These are phyloP conservation scores for Gossypium davidsonii DNA, from an alignment of 441 rosid genomes.

Conservation along the genomic window DNA sequence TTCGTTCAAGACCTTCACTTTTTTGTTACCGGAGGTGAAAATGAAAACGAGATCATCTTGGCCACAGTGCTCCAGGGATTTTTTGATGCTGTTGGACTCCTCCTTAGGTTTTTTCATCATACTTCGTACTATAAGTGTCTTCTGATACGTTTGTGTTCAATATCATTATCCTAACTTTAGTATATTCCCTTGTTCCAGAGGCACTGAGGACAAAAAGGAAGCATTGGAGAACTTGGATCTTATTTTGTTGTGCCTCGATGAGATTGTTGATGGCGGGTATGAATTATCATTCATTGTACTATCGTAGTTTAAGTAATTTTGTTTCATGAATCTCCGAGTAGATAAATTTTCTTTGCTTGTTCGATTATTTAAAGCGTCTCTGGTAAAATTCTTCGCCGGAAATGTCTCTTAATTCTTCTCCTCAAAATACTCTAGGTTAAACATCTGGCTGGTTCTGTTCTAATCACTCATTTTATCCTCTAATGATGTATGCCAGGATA, in stretches of 20 bases:
- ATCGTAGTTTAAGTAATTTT: background rate
- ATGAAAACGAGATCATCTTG: constrained; percentile 82
- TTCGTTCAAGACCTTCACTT: constrained; percentile 88
- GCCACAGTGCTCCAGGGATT: constrained; percentile 81
- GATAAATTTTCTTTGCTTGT: background rate
- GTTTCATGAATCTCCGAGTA: background rate
- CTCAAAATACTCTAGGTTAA: background rate
- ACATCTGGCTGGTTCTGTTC: background rate
- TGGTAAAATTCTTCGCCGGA: background rate
- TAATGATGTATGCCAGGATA: background rate
- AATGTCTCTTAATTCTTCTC: background rate
- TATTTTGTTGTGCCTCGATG: constrained; percentile 78
- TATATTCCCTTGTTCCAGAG: constrained; percentile 35
- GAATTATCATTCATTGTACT: constrained; percentile 14
- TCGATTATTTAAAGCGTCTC: background rate
- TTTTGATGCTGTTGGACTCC: constrained; percentile 75
- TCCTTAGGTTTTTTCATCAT: constrained; percentile 48
- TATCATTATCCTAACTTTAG: background rate
- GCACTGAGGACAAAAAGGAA: constrained; percentile 75
- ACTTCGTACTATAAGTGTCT: background rate
- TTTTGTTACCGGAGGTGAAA: constrained; percentile 80
- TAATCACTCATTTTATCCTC: background rate
- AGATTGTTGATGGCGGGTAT: constrained; percentile 82
- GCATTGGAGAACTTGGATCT: constrained; percentile 89
- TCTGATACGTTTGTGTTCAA: background rate